Conservation (phyloP, 2,329 filamentous ascomycete genomes). For the Aphanoascus verrucosus region DNA sequence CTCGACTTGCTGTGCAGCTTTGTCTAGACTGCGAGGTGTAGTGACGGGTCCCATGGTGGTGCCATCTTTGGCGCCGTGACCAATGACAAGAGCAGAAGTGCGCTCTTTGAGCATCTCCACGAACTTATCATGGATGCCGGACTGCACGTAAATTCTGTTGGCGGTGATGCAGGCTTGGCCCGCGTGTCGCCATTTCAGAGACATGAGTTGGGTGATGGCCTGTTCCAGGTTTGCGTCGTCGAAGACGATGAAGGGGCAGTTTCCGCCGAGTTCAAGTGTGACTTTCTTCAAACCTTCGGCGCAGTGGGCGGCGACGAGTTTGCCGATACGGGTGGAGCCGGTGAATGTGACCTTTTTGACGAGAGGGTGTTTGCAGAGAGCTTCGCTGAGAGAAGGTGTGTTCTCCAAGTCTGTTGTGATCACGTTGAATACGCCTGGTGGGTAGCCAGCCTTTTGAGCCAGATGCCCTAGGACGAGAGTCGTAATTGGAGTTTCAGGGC, state of each 20-base stretch:
- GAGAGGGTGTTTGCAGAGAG: conserved; percentile 24
- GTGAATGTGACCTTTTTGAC: conserved; percentile 29
- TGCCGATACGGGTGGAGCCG: conserved; percentile 27
- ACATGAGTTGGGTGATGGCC: conserved; percentile 23
- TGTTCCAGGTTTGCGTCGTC: conserved; percentile 33
- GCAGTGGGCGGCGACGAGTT: conserved; percentile 27
- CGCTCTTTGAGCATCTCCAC: conserved; percentile 44
- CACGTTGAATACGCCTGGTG: conserved; percentile 28
- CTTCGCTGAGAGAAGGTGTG: conserved; percentile 24
- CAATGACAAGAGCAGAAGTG: conserved; percentile 45
- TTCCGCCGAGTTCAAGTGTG: conserved; percentile 38
- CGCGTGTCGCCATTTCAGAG: conserved; percentile 27
- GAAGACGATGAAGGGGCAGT: conserved; percentile 34
- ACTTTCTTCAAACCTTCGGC: conserved; percentile 33
- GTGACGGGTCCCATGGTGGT: conserved; percentile 53
- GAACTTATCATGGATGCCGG: conserved; percentile 40
- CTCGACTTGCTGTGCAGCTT: conserved; percentile 48
- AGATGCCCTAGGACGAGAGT: conserved; percentile 26
- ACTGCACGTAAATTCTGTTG: conserved; percentile 30
- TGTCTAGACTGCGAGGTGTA: conserved; percentile 46
- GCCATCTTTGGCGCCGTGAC: conserved; percentile 45
- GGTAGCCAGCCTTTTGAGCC: conserved; percentile 27
- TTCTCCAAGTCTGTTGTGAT: conserved; percentile 26
- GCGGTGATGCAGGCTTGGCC: conserved; percentile 31
- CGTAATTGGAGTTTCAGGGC: conserved; percentile 29